Evolutionary conservation across 2,329 filamentous ascomycete species (phyloP).

Genomic region (Sclerotinia spermophila): DNA sequence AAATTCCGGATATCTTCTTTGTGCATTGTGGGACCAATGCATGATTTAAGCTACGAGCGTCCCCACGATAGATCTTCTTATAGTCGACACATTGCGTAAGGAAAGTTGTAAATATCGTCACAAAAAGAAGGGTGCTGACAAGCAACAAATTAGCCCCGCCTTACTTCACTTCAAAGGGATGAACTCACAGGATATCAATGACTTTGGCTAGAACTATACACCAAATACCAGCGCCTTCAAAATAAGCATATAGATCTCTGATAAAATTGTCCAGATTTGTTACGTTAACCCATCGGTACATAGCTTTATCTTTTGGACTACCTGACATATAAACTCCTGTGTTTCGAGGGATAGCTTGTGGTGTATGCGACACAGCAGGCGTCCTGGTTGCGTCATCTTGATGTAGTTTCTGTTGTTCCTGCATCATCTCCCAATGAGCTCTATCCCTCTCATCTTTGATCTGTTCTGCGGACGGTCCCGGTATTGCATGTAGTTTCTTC

Average conservation of each 20-base stretch:
- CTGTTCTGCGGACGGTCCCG: slow-evolving; percentile 45
- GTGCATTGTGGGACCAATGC: slow-evolving; percentile 61
- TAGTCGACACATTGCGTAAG: slow-evolving; percentile 68
- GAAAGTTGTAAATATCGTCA: slow-evolving; percentile 65
- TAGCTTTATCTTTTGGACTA: slow-evolving; percentile 62
- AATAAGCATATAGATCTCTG: slow-evolving; percentile 66
- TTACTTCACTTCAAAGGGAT: not conserved
- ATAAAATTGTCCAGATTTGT: slow-evolving; percentile 68
- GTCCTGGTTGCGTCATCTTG: slow-evolving; percentile 35
- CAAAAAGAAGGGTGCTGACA: slow-evolving; percentile 59
- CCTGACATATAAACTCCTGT: slow-evolving; percentile 44
- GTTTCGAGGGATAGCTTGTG: slow-evolving; percentile 46
- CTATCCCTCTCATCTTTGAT: slow-evolving; percentile 33
- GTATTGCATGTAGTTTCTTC: slow-evolving; percentile 35
- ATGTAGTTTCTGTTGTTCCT: slow-evolving; percentile 50
- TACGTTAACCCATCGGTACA: slow-evolving; percentile 72
- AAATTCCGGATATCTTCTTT: slow-evolving; percentile 41
- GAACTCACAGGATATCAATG: slow-evolving; percentile 54
- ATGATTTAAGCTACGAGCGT: slow-evolving; percentile 45
- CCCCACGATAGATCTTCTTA: slow-evolving; percentile 46
- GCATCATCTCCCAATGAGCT: slow-evolving; percentile 53
- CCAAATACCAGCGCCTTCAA: slow-evolving; percentile 63
- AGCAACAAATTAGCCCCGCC: slow-evolving; percentile 20
- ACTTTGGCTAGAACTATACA: slow-evolving; percentile 59
- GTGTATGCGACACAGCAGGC: slow-evolving; percentile 10